Conservation (phyloP, 805 yeast species). For the Metschnikowia shivogae region DNA sequence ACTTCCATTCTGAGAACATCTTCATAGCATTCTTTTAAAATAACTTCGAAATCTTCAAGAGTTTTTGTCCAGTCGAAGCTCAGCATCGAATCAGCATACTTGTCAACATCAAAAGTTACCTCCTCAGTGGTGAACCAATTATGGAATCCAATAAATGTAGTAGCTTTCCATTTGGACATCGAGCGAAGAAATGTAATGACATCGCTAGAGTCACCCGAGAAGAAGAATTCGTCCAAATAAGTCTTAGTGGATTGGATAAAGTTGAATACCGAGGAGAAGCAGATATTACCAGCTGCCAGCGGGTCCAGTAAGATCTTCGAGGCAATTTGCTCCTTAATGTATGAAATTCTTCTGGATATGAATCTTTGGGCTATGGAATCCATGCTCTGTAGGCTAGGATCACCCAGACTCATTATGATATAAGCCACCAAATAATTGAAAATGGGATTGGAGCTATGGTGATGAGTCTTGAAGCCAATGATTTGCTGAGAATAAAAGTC, state of each 20-base stretch:
- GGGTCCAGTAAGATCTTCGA: neutral
- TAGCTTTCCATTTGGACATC: slow-evolving; percentile 24
- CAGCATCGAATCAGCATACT: neutral
- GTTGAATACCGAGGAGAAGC: slow-evolving; percentile 28
- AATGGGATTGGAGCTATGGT: slow-evolving; percentile 18
- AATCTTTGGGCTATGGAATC: slow-evolving; percentile 21
- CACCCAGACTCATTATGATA: slow-evolving; percentile 22
- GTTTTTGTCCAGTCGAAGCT: neutral
- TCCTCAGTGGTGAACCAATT: slow-evolving; percentile 29
- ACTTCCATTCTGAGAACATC: neutral
- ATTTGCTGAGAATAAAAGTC: slow-evolving; percentile 7
- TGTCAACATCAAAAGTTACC: slow-evolving; percentile 6
- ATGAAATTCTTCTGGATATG: slow-evolving; percentile 21
- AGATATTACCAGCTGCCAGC: slow-evolving; percentile 12
- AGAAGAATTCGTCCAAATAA: slow-evolving; percentile 24
- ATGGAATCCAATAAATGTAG: slow-evolving; percentile 28
- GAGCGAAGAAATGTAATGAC: slow-evolving; percentile 13
- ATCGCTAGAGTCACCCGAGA: slow-evolving; percentile 10
- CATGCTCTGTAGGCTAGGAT: slow-evolving; percentile 16
- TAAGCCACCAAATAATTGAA: slow-evolving; percentile 31
- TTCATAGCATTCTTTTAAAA: neutral
- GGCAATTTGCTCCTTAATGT: slow-evolving; percentile 11
- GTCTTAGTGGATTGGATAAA: slow-evolving; percentile 34
- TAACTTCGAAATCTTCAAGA: neutral
- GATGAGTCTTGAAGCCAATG: neutral